phyloP scores from a whole-genome alignment of 768 basidiomycete genomes.

The Crassisporium funariophilum region DNA sequence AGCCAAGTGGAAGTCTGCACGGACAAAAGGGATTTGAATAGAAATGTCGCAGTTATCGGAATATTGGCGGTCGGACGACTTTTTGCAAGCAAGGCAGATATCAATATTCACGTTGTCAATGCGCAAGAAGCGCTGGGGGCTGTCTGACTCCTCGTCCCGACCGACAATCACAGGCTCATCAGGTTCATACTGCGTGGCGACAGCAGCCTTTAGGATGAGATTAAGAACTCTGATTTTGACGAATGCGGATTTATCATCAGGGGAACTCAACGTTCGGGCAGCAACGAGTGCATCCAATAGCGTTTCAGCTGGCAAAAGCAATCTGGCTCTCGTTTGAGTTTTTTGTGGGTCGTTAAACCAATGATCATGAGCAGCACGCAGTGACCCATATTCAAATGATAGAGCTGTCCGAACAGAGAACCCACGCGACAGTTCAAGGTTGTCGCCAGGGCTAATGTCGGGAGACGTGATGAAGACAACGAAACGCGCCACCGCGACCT shows the following conservation, averaged over 20 bases:
- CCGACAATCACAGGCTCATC: slow-evolving; percentile 66
- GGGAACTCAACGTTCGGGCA: slow-evolving; percentile 34
- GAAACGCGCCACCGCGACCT: slow-evolving; percentile 60
- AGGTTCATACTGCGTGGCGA: slow-evolving; percentile 66
- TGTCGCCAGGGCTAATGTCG: slow-evolving; percentile 77
- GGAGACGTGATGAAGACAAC: slow-evolving; percentile 73
- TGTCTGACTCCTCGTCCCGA: slow-evolving; percentile 48
- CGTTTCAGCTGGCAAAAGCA: slow-evolving; percentile 56
- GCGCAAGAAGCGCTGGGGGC: slow-evolving; percentile 46
- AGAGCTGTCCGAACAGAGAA: slow-evolving; percentile 58
- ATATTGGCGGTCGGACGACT: slow-evolving; percentile 15
- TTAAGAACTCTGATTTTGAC: slow-evolving; percentile 48
- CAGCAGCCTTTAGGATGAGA: slow-evolving; percentile 57
- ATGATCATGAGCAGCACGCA: slow-evolving; percentile 41
- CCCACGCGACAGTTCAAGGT: slow-evolving; percentile 67
- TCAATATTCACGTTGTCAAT: slow-evolving; percentile 33
- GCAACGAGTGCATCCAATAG: slow-evolving; percentile 46
- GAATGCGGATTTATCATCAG: slow-evolving; percentile 41
- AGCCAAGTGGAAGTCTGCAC: slow-evolving; percentile 57
- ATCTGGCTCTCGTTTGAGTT: slow-evolving; percentile 50
- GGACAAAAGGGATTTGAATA: slow-evolving; percentile 53
- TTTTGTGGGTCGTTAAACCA: slow-evolving; percentile 38
- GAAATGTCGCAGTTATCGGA: slow-evolving; percentile 48
- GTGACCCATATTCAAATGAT: slow-evolving; percentile 56
- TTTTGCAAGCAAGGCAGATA: slow-evolving; percentile 29